phyloP scores from a whole-genome alignment of 148 eudicot genomes.

The Spergularia bocconei region DNA sequence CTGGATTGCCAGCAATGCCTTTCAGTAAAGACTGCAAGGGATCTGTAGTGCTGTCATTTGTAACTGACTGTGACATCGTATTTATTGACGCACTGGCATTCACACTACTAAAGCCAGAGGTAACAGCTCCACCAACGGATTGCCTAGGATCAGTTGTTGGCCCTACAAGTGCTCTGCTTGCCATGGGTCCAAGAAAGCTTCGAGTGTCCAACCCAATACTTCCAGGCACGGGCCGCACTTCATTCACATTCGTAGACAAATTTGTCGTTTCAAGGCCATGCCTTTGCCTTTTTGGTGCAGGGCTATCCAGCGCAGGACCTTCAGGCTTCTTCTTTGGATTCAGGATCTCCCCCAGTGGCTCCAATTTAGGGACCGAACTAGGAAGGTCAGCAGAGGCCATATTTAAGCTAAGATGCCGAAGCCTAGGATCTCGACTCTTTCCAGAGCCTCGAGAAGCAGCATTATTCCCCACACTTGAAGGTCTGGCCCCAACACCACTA shows the following conservation, averaged over 20 bases:
- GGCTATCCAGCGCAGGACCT: constrained; percentile 42
- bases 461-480: constrained; percentile 31
- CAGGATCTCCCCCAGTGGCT: constrained; percentile 33
- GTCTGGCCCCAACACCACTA: constrained; percentile 31
- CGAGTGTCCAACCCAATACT: constrained; percentile 41
- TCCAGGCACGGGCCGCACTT: constrained; percentile 27
- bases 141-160: constrained; percentile 39
- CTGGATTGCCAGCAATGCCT: constrained; percentile 66
- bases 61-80: constrained; percentile 31
- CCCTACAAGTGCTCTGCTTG: constrained; percentile 31
- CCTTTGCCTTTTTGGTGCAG: constrained; percentile 61
- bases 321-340: constrained; percentile 46
- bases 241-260: constrained; percentile 12
- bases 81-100: constrained; percentile 23
- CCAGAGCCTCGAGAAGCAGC: constrained; percentile 33
- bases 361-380: constrained; percentile 35
- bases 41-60: constrained; percentile 33
- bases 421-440: constrained; percentile 91
- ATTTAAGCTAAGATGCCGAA: constrained; percentile 49
- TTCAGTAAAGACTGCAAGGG: constrained; percentile 71
- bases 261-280: constrained; percentile 35
- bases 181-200: constrained; percentile 31
- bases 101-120: constrained; percentile 27
- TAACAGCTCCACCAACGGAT: constrained; percentile 23
- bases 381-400: constrained; percentile 33